A percentile compares a stretch with the other conserved stretches of the same genome.
phyloP scores from a whole-genome alignment of 2,329 filamentous ascomycete genomes.

The Pseudocercospora musae region DNA sequence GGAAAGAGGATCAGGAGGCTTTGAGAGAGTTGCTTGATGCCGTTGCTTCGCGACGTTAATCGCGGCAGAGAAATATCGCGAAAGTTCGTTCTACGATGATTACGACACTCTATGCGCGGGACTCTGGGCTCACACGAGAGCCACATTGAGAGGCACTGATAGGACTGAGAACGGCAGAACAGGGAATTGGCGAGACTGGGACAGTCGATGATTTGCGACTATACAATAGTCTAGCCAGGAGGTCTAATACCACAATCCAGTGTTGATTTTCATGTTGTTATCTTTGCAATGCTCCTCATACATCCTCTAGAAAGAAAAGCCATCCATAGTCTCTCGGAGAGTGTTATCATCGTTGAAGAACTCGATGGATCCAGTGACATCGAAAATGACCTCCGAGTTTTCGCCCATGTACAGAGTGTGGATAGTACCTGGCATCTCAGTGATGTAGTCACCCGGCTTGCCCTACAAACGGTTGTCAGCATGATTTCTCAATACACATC shows the following conservation, averaged over 20 bases:
- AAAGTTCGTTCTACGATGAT: no score
- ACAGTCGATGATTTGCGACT: not conserved
- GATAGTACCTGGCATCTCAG: slow-evolving; percentile 11
- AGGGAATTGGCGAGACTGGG: no score
- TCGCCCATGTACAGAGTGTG: slow-evolving; percentile 12
- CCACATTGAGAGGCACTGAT: no score
- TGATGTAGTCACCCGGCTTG: slow-evolving; percentile 10
- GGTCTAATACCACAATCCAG: slow-evolving; percentile 7
- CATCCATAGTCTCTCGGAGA: slow-evolving; percentile 13
- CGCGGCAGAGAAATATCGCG: not conserved
- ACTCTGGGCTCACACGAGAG: no score
- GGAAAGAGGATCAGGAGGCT: slow-evolving; percentile 12
- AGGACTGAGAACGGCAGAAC: not conserved
- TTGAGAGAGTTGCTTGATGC: not conserved
- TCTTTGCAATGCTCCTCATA: slow-evolving; percentile 11
- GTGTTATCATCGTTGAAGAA: slow-evolving; percentile 14
- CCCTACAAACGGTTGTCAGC: not conserved
- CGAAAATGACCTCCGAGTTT: slow-evolving; percentile 9
- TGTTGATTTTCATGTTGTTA: slow-evolving; percentile 1
- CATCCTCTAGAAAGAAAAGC: slow-evolving; percentile 11
- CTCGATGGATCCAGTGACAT: slow-evolving; percentile 10
- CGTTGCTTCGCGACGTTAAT: not conserved
- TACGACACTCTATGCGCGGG: no score
- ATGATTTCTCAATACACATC: not conserved
- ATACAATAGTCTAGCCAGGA: not conserved